phyloP scores from a whole-genome alignment of 2,329 filamentous ascomycete species.

The Aureobasidium pullulans region DNA sequence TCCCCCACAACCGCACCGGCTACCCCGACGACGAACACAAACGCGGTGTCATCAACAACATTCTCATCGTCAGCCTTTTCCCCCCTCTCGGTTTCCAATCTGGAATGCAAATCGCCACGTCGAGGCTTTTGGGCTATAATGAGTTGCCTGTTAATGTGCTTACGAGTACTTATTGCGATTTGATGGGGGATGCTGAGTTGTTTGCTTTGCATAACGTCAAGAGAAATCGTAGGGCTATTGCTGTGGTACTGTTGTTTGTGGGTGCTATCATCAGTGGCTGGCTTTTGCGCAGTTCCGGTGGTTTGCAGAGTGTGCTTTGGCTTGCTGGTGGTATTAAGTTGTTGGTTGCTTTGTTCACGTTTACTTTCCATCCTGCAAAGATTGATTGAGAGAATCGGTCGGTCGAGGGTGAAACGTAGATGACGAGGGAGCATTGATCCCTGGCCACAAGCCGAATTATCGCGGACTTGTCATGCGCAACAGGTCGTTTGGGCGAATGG shows the following conservation, averaged over 20 bases:
- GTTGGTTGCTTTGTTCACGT: conserved; percentile 27
- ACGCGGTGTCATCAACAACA: conserved; percentile 29
- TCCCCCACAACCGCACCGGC: conserved; percentile 37
- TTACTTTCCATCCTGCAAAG: conserved; percentile 15
- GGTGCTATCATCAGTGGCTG: conserved; percentile 45
- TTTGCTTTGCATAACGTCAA: conserved; percentile 44
- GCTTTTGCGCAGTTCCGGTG: conserved; percentile 37
- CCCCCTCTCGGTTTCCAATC: conserved; percentile 46
- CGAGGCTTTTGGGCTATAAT: conserved; percentile 43
- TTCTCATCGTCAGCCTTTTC: conserved; percentile 39
- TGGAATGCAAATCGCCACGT: conserved; percentile 47
- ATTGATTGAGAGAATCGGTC: background rate
- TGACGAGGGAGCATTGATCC: too few relatives aligned
- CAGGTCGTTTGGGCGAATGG: too few relatives aligned
- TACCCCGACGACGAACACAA: conserved; percentile 18
- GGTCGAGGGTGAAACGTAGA: background rate
- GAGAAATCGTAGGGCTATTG: conserved; percentile 41
- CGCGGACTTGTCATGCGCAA: too few relatives aligned
- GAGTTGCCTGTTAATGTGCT: conserved; percentile 50
- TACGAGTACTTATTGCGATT: conserved; percentile 48
- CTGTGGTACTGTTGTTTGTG: conserved; percentile 39
- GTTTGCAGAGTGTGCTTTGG: conserved; percentile 40
- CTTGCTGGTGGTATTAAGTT: conserved; percentile 41
- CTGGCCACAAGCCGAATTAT: too few relatives aligned
- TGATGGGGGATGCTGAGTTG: conserved; percentile 45